Conservation (phyloP, 2,329 filamentous ascomycete genomes). For the Fusarium begoniae region DNA sequence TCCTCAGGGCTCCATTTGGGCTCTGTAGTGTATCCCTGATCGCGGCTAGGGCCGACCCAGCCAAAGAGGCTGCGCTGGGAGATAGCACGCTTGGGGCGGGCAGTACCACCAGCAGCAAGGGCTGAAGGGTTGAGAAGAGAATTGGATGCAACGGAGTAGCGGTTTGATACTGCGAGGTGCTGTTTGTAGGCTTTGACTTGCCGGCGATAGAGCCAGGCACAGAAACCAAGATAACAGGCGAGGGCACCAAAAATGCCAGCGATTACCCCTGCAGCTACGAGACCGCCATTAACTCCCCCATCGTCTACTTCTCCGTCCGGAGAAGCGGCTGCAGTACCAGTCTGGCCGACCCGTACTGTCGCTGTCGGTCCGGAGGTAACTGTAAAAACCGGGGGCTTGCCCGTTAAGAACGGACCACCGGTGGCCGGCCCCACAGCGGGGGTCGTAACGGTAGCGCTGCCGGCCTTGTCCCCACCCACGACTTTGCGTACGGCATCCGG, state of each 20-base stretch:
- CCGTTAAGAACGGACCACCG: conserved; percentile 75
- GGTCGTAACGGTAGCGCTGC: conserved; percentile 62
- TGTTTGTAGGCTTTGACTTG: conserved; percentile 75
- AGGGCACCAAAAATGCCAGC: conserved; percentile 71
- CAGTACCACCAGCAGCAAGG: neutral
- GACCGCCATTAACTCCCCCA: conserved; percentile 47
- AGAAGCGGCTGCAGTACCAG: conserved; percentile 42
- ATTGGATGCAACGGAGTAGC: conserved; percentile 58
- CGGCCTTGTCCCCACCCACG: conserved; percentile 60
- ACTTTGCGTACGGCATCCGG: conserved; percentile 59
- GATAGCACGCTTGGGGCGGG: conserved; percentile 20
- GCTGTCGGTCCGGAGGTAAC: conserved; percentile 63
- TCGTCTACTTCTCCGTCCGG: neutral
- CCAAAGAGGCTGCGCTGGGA: conserved; percentile 43
- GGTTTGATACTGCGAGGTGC: conserved; percentile 73
- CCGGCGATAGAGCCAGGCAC: conserved; percentile 76
- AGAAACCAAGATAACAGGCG: conserved; percentile 74
- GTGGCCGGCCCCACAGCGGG: conserved; percentile 65
- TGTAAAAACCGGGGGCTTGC: conserved; percentile 74
- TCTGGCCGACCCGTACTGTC: conserved; percentile 46
- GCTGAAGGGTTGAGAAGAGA: conserved; percentile 46
- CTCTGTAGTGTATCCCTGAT: conserved; percentile 37
- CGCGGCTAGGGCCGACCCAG: conserved; percentile 45
- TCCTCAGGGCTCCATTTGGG: conserved; percentile 45
- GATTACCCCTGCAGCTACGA: conserved; percentile 62